phyloP scores from a whole-genome alignment of 495 filamentous ascomycete species.

The Penicillium ochrochloron region DNA sequence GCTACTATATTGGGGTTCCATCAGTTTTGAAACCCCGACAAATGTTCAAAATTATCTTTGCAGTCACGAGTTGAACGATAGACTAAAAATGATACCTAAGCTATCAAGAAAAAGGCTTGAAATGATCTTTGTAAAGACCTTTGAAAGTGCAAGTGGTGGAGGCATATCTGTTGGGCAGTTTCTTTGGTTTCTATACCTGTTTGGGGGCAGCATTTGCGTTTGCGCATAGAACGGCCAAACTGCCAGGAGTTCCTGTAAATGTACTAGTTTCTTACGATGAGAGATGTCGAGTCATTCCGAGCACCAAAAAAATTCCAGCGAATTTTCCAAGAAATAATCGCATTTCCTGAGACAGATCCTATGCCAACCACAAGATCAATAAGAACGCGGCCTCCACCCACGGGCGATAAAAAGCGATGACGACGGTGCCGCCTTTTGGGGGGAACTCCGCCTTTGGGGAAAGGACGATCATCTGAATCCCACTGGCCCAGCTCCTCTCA shows the following conservation, averaged over 20 bases:
- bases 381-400: slow-evolving; percentile 12
- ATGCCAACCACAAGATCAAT: background rate
- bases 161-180: no score
- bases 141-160: no score
- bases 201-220: slow-evolving; percentile 11
- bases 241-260: slow-evolving; percentile 25
- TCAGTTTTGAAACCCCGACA: no score
- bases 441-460: slow-evolving; percentile 34
- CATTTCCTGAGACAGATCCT: background rate
- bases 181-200: background rate
- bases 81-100: no score
- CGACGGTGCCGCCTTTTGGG: slow-evolving; percentile 33
- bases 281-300: slow-evolving; percentile 10
- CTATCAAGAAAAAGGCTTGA: no score
- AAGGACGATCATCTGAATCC: slow-evolving; percentile 34
- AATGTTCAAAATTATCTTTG: no score
- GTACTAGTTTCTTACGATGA: background rate
- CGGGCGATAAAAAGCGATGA: slow-evolving; percentile 25
- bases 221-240: slow-evolving; percentile 12
- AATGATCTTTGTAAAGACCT: no score
- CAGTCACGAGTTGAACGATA: no score
- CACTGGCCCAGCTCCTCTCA: slow-evolving; percentile 18
- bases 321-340: background rate
- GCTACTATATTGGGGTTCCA: slow-evolving; percentile 13
- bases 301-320: background rate